Conservation (phyloP, 345 rosid genomes). For the Boechera stricta region DNA sequence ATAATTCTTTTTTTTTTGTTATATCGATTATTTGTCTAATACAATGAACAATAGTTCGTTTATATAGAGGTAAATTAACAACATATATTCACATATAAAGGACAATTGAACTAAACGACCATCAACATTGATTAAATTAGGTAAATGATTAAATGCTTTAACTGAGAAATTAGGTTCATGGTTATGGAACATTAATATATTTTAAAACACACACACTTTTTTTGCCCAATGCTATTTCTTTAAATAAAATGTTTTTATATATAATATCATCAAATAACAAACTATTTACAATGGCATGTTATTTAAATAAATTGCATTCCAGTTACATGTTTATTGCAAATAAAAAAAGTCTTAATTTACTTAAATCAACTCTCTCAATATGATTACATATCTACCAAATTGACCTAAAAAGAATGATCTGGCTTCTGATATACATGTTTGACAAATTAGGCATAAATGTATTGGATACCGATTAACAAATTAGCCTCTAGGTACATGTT, state of each 20-base stretch:
- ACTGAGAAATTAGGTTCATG: not conserved
- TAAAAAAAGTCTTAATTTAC: not conserved
- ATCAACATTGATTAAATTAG: not conserved
- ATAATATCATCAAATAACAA: not conserved
- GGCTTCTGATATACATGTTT: not conserved
- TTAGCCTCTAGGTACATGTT: not conserved
- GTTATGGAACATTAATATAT: not conserved
- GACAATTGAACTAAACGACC: not conserved
- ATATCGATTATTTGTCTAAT: not conserved
- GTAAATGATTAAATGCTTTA: not conserved
- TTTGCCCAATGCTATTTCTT: not conserved
- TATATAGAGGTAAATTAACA: not conserved
- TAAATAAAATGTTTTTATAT: not conserved
- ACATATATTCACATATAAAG: not conserved
- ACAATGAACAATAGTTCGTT: not conserved
- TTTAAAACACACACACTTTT: not conserved
- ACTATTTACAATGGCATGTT: not conserved
- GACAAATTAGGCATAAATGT: slow-evolving; percentile 12
- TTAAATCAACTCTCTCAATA: not conserved
- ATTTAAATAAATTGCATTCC: not conserved
- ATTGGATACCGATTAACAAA: not conserved
- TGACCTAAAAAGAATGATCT: not conserved
- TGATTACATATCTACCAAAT: not conserved
- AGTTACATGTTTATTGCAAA: not conserved
- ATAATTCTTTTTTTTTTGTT: not conserved